phyloP scores from a whole-genome alignment of 106 monocot species.

The Dactylorhiza incarnata region DNA sequence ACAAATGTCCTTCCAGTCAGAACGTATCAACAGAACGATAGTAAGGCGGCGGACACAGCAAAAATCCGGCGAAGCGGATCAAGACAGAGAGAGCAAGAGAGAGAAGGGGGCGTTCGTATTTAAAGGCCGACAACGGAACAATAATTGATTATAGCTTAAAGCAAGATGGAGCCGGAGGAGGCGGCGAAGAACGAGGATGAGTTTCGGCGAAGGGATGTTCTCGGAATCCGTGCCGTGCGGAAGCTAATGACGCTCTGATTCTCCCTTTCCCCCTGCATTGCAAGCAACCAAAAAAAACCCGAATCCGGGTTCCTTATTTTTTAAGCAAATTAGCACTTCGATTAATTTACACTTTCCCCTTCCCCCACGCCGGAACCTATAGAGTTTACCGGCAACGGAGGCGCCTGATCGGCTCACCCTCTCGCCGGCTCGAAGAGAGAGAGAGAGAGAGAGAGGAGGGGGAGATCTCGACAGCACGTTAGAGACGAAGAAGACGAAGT shows the following conservation, averaged over 20 bases:
- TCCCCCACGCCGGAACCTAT: not conserved
- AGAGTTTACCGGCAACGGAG: not conserved
- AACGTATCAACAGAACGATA: not conserved
- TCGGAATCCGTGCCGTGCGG: conserved; percentile 20
- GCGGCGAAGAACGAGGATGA: conserved; percentile 7
- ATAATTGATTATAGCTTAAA: conserved; percentile 26
- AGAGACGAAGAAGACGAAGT: not conserved
- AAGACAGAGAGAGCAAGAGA: not conserved
- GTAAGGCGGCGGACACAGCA: not conserved
- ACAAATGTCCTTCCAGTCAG: not conserved
- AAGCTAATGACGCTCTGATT: conserved; percentile 7
- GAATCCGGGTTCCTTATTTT: not conserved
- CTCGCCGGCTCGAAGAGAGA: not conserved
- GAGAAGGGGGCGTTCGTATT: not conserved
- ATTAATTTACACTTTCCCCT: not conserved
- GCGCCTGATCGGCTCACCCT: not conserved
- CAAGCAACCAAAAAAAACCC: conserved; percentile 6
- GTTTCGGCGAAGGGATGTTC: conserved; percentile 15
- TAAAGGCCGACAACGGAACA: not conserved
- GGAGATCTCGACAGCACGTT: not conserved
- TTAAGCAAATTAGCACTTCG: not conserved
- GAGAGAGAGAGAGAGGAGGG: not conserved
- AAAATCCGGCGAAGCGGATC: not conserved
- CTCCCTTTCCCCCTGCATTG: conserved; percentile 1
- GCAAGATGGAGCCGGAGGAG: conserved; percentile 10